phyloP scores from a whole-genome alignment of 2,329 filamentous ascomycete genomes.

The Pseudogymnoascus sp. region DNA sequence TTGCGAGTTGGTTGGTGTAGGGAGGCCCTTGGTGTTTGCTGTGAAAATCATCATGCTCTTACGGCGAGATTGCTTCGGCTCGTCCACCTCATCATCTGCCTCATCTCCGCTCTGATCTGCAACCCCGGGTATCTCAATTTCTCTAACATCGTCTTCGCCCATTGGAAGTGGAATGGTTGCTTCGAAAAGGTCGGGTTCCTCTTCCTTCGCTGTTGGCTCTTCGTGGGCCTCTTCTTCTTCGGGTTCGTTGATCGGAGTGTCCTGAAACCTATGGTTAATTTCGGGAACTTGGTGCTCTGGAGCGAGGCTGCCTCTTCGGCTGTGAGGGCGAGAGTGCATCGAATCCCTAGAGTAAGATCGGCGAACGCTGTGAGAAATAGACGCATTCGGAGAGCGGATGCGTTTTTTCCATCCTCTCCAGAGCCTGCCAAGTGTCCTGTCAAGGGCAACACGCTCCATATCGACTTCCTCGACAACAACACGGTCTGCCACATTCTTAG shows the following conservation, averaged over 20 bases:
- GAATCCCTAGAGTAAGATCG: conserved; percentile 45
- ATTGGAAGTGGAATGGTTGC: conserved; percentile 62
- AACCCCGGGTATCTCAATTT: conserved; percentile 73
- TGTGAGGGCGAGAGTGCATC: conserved; percentile 25
- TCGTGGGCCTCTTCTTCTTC: conserved; percentile 12
- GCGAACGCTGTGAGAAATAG: conserved; percentile 33
- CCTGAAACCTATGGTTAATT: conserved; percentile 29
- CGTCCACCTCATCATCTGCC: conserved; percentile 36
- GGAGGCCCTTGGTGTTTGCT: conserved; percentile 15
- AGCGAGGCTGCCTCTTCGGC: conserved; percentile 35
- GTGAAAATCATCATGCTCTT: conserved; percentile 37
- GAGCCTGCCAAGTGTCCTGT: conserved; percentile 76
- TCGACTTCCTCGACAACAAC: conserved; percentile 84
- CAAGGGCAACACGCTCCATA: conserved; percentile 86
- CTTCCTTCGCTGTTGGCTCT: conserved; percentile 17
- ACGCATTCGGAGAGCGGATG: conserved; percentile 50
- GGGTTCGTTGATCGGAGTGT: conserved; percentile 20
- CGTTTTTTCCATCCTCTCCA: conserved; percentile 96
- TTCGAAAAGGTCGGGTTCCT: conserved; percentile 31
- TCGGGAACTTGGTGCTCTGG: conserved; percentile 31
- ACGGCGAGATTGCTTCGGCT: conserved; percentile 33
- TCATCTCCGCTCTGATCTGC: conserved; percentile 57
- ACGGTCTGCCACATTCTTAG: conserved; percentile 49
- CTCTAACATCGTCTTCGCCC: conserved; percentile 60
- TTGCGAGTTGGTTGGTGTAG: conserved; percentile 25